Percentiles rank a stretch among this genome's conserved stretches.
Evolutionary conservation across 192 early-diverging fungal genomes (phyloP).

Genomic region (Coemansia sp.): DNA sequence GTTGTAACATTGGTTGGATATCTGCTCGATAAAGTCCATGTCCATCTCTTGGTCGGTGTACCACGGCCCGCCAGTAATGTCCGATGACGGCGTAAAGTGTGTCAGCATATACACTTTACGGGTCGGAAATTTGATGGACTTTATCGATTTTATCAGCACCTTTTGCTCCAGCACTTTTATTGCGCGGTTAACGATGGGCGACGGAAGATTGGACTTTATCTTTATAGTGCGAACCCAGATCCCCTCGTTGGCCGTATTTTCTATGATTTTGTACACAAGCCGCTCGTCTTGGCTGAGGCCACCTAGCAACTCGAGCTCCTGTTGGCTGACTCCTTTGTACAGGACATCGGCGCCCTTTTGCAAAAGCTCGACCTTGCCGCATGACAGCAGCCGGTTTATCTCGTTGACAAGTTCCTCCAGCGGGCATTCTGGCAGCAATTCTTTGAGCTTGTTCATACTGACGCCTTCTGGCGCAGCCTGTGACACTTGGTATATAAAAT

Average conservation of each 20-base stretch:
- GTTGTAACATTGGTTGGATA: constrained; percentile 70
- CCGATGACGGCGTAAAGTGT: constrained; percentile 76
- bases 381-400: constrained; percentile 36
- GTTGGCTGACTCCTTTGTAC: constrained; percentile 28
- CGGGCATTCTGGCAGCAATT: constrained; percentile 7
- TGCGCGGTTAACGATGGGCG: constrained; percentile 70
- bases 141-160: constrained; percentile 79
- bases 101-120: constrained; percentile 89
- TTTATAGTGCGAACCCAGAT: constrained; percentile 82
- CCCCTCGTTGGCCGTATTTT: constrained; percentile 77
- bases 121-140: constrained; percentile 87
- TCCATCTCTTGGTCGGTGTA: constrained; percentile 92
- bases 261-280: constrained; percentile 80
- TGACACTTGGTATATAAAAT: neutral
- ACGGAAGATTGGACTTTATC: constrained; percentile 73
- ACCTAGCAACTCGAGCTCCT: constrained; percentile 44
- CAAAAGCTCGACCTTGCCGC: constrained; percentile 38
- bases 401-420: constrained; percentile 38
- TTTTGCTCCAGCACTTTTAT: constrained; percentile 81
- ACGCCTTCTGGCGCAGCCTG: neutral
- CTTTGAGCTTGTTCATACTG: constrained; percentile 25
- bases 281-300: constrained; percentile 68
- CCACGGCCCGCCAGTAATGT: constrained; percentile 91
- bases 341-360: constrained; percentile 22
- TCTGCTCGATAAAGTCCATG: constrained; percentile 81